Evolutionary conservation across 495 filamentous ascomycete genomes (phyloP).

Genomic region (Penicillium bovifimosum): DNA sequence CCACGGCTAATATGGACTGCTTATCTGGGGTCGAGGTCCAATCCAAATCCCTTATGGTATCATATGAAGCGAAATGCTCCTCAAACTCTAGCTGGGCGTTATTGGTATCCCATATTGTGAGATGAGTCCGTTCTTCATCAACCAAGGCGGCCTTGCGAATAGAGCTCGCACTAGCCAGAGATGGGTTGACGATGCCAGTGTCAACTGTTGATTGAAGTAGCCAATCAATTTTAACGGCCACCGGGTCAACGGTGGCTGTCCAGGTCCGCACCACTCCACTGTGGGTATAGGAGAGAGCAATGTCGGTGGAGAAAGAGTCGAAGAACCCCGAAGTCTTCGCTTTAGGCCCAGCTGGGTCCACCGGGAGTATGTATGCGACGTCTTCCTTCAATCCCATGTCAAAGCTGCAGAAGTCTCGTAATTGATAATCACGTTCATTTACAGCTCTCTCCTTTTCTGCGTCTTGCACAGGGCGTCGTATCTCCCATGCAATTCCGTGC

Average conservation of each 20-base stretch:
- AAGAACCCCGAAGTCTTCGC: conserved; percentile 72
- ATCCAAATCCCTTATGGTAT: conserved; percentile 80
- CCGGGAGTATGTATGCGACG: conserved; percentile 76
- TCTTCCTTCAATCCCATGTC: conserved; percentile 66
- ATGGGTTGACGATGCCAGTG: conserved; percentile 67
- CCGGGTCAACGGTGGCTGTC: conserved; percentile 69
- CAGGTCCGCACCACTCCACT: conserved; percentile 75
- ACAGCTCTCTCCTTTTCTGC: conserved; percentile 17
- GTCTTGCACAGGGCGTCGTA: conserved; percentile 39
- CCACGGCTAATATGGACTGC: conserved; percentile 87
- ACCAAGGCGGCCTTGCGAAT: conserved; percentile 85
- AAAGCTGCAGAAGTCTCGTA: conserved; percentile 69
- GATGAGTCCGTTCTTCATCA: conserved; percentile 60
- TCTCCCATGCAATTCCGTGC: conserved; percentile 81
- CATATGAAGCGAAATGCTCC: conserved; percentile 63
- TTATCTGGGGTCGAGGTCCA: conserved; percentile 92
- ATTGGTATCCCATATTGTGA: conserved; percentile 90
- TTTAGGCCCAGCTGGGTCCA: conserved; percentile 79
- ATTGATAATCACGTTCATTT: conserved; percentile 28
- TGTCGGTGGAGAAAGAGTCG: conserved; percentile 81
- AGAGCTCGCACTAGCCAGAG: conserved; percentile 78
- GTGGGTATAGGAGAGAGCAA: conserved; percentile 80
- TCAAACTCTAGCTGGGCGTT: conserved; percentile 77
- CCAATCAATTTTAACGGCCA: conserved; percentile 63
- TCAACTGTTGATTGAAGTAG: conserved; percentile 77